Evolutionary conservation across 257 asterid species (phyloP).

Genomic region (Fraxinus cuspidata): DNA sequence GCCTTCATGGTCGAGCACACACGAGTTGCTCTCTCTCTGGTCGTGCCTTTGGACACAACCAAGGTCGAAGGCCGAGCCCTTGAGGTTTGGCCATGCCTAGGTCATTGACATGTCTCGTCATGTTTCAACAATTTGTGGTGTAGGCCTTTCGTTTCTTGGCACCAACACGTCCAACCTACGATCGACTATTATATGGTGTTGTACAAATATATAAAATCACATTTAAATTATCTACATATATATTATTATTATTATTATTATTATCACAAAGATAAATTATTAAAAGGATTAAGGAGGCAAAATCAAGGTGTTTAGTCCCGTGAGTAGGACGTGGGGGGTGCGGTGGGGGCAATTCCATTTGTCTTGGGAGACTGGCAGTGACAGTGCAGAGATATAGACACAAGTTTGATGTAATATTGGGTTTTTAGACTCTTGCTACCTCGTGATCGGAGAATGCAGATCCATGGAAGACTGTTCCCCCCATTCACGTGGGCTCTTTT

Average conservation of each 20-base stretch:
- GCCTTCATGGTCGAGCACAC: no score
- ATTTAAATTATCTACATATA: background rate
- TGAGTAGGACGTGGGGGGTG: slow-evolving; percentile 23
- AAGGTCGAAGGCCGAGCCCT: no score
- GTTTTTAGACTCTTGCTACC: slow-evolving; percentile 40
- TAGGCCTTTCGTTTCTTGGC: no score
- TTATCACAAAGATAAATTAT: background rate
- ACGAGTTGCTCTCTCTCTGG: no score
- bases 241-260: background rate
- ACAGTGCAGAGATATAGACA: slow-evolving; percentile 46
- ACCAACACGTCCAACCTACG: no score
- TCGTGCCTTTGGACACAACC: no score
- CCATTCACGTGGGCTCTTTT: slow-evolving; percentile 89
- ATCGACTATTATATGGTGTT: no score
- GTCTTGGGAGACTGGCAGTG: slow-evolving; percentile 43
- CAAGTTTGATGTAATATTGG: slow-evolving; percentile 45
- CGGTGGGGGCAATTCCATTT: slow-evolving; percentile 37
- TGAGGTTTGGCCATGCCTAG: no score
- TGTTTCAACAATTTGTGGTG: no score
- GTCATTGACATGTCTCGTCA: no score
- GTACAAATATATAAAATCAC: background rate
- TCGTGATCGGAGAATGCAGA: slow-evolving; percentile 97
- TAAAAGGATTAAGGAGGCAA: background rate
- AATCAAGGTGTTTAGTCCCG: slow-evolving; percentile 37
- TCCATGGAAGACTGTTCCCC: slow-evolving; percentile 97